Conservation (phyloP, 2,329 filamentous ascomycete species). For the Fusarium hainanense region DNA sequence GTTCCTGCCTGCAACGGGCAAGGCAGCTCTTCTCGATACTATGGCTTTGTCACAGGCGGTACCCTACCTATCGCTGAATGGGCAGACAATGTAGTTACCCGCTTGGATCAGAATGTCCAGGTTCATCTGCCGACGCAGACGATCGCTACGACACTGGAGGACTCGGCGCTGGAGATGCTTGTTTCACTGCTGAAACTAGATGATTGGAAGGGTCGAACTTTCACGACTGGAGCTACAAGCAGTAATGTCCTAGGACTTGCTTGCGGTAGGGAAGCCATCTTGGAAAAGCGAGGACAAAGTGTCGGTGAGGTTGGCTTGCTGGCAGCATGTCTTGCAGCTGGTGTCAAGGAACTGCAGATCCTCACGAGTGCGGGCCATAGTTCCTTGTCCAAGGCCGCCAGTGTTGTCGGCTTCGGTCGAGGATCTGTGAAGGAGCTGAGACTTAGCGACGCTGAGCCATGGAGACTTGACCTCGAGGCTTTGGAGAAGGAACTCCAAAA, state of each 20-base stretch:
- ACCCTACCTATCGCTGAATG: slow-evolving; percentile 81
- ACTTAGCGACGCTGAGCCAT: slow-evolving; percentile 64
- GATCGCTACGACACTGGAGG: slow-evolving; percentile 80
- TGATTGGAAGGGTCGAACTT: slow-evolving; percentile 66
- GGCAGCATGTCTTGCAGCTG: slow-evolving; percentile 71
- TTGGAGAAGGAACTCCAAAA: slow-evolving; percentile 70
- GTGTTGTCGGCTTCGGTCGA: slow-evolving; percentile 82
- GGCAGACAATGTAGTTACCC: slow-evolving; percentile 85
- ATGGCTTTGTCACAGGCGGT: slow-evolving; percentile 90
- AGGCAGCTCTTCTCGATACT: slow-evolving; percentile 76
- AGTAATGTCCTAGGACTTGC: slow-evolving; percentile 84
- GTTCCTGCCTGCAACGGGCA: slow-evolving; percentile 73
- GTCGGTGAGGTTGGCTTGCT: slow-evolving; percentile 78
- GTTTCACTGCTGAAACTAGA: slow-evolving; percentile 73
- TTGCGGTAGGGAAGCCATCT: slow-evolving; percentile 71
- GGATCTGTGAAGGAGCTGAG: slow-evolving; percentile 72
- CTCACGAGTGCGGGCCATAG: slow-evolving; percentile 87
- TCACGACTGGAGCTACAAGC: slow-evolving; percentile 74
- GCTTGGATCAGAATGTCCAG: slow-evolving; percentile 84
- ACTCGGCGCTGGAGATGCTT: slow-evolving; percentile 75
- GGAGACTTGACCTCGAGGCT: slow-evolving; percentile 74
- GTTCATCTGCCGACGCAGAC: slow-evolving; percentile 84
- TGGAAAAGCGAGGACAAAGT: slow-evolving; percentile 54
- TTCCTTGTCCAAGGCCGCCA: slow-evolving; percentile 84
- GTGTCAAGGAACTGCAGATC: slow-evolving; percentile 76